A percentile compares a stretch with the other conserved stretches of the same genome.
These are phyloP conservation scores for Vicia faba DNA, from an alignment of 306 rosid species.

Conservation along the genomic window DNA sequence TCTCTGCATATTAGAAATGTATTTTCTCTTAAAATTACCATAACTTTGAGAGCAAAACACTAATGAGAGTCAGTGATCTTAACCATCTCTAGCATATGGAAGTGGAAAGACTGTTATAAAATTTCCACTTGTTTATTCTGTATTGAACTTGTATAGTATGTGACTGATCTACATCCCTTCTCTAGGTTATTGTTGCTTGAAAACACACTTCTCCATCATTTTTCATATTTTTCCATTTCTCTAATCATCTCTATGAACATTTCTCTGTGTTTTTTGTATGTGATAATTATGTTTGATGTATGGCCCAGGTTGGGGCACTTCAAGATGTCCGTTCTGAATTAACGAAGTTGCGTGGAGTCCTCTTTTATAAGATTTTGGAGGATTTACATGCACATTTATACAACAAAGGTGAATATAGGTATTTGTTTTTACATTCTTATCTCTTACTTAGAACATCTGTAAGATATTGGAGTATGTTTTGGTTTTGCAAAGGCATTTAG, in stretches of 20 bases:
- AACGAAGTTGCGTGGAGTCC: slow-evolving; percentile 86
- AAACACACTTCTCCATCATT: background rate
- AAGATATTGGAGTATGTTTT: slow-evolving; percentile 1
- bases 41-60: background rate
- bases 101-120: background rate
- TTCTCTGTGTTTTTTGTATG: slow-evolving; percentile 22
- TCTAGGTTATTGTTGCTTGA: slow-evolving; percentile 19
- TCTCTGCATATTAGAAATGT: slow-evolving; percentile 27
- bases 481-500: background rate
- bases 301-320: slow-evolving; percentile 91
- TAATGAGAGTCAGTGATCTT: background rate
- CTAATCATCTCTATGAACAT: slow-evolving; percentile 19
- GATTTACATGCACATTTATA: slow-evolving; percentile 94
- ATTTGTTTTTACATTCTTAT: slow-evolving; percentile 38
- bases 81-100: slow-evolving; percentile 14
- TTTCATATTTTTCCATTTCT: slow-evolving; percentile 13
- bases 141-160: background rate
- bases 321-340: slow-evolving; percentile 98
- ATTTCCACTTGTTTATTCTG: background rate
- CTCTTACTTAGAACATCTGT: slow-evolving; percentile 2
- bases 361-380: slow-evolving; percentile 87
- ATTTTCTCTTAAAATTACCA: slow-evolving; percentile 23
- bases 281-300: slow-evolving; percentile 32
- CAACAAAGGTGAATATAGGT: slow-evolving; percentile 98
- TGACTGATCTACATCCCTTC: slow-evolving; percentile 13